phyloP scores from a whole-genome alignment of 2,329 filamentous ascomycete genomes.

The Cadophora luteo-olivacea region DNA sequence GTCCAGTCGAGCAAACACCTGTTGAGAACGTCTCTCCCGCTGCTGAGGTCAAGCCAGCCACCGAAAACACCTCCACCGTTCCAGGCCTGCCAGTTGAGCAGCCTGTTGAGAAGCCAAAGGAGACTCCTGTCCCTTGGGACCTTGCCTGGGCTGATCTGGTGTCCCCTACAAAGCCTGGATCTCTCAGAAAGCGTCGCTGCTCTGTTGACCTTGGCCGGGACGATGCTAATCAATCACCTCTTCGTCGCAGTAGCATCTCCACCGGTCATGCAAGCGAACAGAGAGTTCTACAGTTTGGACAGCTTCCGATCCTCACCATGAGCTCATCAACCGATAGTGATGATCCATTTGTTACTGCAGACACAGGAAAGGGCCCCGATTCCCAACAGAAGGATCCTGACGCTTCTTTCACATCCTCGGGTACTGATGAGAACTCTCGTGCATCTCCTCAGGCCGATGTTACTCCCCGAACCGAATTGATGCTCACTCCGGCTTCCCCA shows the following conservation, averaged over 20 bases:
- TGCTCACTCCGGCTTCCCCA: constrained; percentile 8
- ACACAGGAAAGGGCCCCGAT: background rate
- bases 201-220: background rate
- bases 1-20: background rate
- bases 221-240: background rate
- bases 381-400: constrained; percentile 1
- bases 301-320: background rate
- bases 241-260: constrained; percentile 10
- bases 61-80: background rate
- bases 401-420: constrained; percentile 4
- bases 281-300: background rate
- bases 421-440: constrained; percentile 12
- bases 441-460: background rate
- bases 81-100: background rate
- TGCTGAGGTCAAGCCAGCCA: background rate
- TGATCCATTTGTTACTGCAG: background rate
- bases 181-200: constrained; percentile 8
- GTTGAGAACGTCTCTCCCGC: background rate
- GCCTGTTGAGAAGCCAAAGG: background rate
- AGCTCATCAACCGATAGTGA: constrained; percentile 7
- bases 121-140: background rate
- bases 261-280: background rate
- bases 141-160: constrained; percentile 14
- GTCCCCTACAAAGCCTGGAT: constrained; percentile 7
- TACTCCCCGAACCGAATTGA: constrained; percentile 16